phyloP scores from a whole-genome alignment of 176 grass and related monocot genomes.

The Musa troglodytarum region DNA sequence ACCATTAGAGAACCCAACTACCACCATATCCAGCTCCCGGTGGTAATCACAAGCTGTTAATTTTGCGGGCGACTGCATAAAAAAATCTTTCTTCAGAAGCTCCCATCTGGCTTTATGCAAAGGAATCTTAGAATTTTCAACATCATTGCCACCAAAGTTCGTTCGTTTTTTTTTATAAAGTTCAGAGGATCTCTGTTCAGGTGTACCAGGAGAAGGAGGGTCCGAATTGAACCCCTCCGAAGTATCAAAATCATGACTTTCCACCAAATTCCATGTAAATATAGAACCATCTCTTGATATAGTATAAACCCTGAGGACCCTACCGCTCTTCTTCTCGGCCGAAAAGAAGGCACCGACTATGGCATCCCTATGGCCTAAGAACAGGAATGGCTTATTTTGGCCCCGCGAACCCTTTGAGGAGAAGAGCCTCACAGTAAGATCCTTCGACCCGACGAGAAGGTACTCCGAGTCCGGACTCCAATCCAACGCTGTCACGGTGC shows the following conservation, averaged over 20 bases:
- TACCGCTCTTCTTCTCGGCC: conserved; percentile 55
- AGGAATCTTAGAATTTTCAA: conserved; percentile 27
- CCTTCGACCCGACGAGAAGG: conserved; percentile 79
- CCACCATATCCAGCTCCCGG: conserved; percentile 74
- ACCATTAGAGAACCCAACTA: conserved; percentile 77
- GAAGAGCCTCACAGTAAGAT: conserved; percentile 60
- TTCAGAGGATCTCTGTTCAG: conserved; percentile 23
- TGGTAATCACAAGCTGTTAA: conserved; percentile 88
- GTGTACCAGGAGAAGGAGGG: conserved; percentile 49
- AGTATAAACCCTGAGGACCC: conserved; percentile 48
- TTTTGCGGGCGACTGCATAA: conserved; percentile 73
- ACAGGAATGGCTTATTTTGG: conserved; percentile 55
- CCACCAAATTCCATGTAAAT: conserved; percentile 71
- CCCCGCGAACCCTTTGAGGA: conserved; percentile 39
- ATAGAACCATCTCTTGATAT: conserved; percentile 80
- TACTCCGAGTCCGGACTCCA: conserved; percentile 81
- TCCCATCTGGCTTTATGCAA: conserved; percentile 55
- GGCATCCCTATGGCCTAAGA: conserved; percentile 62
- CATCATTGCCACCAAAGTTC: not conserved
- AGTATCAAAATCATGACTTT: conserved; percentile 31
- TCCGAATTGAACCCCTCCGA: conserved; percentile 2
- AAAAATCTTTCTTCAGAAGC: conserved; percentile 72
- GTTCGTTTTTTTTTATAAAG: conserved; percentile 42
- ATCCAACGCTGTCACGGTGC: conserved; percentile 64
- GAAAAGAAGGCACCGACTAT: conserved; percentile 63